These are phyloP conservation scores for Vitis amurensis DNA, from an alignment of 164 flowering plant species.

Conservation along the genomic window DNA sequence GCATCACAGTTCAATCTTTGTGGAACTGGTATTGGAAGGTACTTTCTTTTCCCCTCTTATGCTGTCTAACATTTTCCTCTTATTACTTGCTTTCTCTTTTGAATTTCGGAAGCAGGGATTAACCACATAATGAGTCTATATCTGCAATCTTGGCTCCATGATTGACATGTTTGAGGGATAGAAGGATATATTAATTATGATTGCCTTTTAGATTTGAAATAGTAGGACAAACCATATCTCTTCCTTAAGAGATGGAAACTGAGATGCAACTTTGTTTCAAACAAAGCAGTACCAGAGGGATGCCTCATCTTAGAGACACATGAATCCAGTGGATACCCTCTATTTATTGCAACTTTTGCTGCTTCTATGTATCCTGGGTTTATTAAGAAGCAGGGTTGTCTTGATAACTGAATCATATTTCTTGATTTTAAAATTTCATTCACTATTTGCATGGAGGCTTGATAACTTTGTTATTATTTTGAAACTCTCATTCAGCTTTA, in stretches of 20 bases:
- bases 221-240: no score
- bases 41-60: neutral
- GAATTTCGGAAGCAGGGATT: neutral
- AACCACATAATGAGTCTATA: neutral
- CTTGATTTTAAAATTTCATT: neutral
- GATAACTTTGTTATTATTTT: neutral
- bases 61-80: neutral
- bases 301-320: neutral
- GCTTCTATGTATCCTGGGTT: neutral
- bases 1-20: constrained; percentile 87
- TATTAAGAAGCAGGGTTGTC: neutral
- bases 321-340: neutral
- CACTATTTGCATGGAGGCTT: neutral
- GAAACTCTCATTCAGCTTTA: constrained; percentile 58
- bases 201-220: no score
- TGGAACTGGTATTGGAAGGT: constrained; percentile 96
- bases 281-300: neutral
- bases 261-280: neutral
- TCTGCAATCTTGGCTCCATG: neutral
- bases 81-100: neutral
- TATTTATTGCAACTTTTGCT: neutral
- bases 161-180: neutral
- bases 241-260: neutral
- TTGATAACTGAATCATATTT: neutral
- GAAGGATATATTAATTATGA: neutral